Base-by-base conservation (phyloP, 75 land plant genomes). In the Cupressus sempervirens region DNA sequence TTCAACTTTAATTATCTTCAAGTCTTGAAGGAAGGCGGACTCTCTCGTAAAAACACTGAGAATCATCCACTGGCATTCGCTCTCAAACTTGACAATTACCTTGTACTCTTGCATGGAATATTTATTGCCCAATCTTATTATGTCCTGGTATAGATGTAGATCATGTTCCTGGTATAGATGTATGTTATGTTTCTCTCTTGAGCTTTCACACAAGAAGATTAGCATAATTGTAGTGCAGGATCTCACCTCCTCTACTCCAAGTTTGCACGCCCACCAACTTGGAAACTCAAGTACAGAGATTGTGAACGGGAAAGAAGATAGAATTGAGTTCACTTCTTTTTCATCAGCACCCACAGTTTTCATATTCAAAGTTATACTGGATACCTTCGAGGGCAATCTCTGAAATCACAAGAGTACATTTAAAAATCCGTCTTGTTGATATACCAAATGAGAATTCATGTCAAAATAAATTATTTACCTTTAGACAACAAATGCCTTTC, bases 361-460 rank as follows among this genome's bases (percentile, higher is more conserved):
- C 74, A 72, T 72, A 72, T 72, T 72, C 74, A 72, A 72, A 72
- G 74, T 72, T 32, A 72, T 32, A 72, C 74, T 32, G 15, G 74
- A 72, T 72, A 72, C 74, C 32, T 72, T 32, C 3, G 36, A 72
- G 35, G 74, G 36, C 15, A 72, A 30, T 72, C 35, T 32, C 74
- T 72, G 74, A 72, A 29, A 30, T 32, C 1, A 30, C 11, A 7
- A 32, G n/a, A 32, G 32, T 29, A 72, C 74, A 30, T 10, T 11
- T 72, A 11, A 32, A 72, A 32, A 72, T 30, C 35, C 0, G 4
- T n/a, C n/a, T 68, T 29, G 12, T 7, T 29, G 11, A 26, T 2
- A 72, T 72, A 72, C 14, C 30, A 30, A 72, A 72, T 72, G n/a
- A 62, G n/a, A 62, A 62, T 56, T 56, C 7, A 56, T 26, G 73